Percentiles rank a stretch among this genome's conserved stretches.
Conservation (phyloP, 169 alveolate species). For the Plasmodium relictum region DNA sequence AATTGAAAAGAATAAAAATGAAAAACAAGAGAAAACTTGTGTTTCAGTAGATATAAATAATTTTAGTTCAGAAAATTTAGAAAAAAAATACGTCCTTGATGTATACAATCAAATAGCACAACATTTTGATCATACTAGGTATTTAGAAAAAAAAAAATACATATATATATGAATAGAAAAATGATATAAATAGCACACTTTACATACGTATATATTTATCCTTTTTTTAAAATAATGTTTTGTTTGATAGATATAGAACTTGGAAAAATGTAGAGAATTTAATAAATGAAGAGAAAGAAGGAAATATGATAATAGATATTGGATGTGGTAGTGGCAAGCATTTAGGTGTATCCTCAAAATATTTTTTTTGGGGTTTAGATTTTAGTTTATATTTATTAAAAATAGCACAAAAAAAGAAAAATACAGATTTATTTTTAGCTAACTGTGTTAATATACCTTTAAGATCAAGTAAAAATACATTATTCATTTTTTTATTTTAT, state of each 20-base stretch:
- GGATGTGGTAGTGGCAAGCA: conserved; percentile 99
- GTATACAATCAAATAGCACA: conserved; percentile 55
- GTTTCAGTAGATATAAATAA: conserved; percentile 14
- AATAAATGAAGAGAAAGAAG: conserved; percentile 89
- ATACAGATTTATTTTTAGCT: conserved; percentile 70
- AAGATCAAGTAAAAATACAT: conserved; percentile 11
- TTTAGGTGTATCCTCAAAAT: conserved; percentile 83
- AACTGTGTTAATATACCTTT: conserved; percentile 54
- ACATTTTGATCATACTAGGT: conserved; percentile 64
- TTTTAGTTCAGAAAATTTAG: conserved; percentile 23
- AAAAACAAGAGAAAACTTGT: conserved; percentile 43
- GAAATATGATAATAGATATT: conserved; percentile 93
- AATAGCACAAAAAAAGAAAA: conserved; percentile 83
- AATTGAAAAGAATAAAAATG: conserved; percentile 12
- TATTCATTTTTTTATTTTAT: conserved; percentile 85
- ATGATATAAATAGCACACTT: too few relatives aligned
- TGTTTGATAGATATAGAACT: conserved; percentile 92
- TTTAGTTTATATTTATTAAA: conserved; percentile 89
- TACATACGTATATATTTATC: conserved; percentile 2
- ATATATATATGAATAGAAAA: not conserved
- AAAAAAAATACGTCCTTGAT: conserved; percentile 36
- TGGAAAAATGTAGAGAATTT: conserved; percentile 95
- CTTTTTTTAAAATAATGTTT: conserved; percentile 21
- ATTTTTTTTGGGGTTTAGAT: conserved; percentile 92
- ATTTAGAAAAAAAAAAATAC: not conserved